A percentile compares a stretch with the other conserved stretches of the same genome.
Conservation (phyloP, 495 filamentous ascomycete species). For the Penicillium parvum region DNA sequence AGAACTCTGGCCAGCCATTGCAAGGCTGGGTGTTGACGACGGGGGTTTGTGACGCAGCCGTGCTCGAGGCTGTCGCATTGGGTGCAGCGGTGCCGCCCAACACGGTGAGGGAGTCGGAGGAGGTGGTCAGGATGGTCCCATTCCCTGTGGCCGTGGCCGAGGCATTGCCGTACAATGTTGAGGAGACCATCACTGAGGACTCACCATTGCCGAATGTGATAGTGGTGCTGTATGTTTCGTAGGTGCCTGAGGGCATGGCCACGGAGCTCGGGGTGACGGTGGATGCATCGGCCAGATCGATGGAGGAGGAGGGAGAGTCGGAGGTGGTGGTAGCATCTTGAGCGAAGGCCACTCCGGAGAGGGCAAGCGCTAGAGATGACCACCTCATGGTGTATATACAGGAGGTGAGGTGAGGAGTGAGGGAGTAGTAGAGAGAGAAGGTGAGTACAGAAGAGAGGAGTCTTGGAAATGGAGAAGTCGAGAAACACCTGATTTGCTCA, state of each 20-base stretch:
- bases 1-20: constrained; percentile 85
- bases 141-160: constrained; percentile 27
- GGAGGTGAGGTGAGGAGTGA: background rate
- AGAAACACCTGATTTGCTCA: too few relatives aligned
- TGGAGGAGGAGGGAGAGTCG: constrained; percentile 12
- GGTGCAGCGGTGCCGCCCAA: constrained; percentile 33
- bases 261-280: constrained; percentile 11
- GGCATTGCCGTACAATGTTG: constrained; percentile 18
- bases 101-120: constrained; percentile 36
- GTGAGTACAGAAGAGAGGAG: background rate
- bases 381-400: constrained; percentile 20
- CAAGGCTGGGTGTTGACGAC: constrained; percentile 74
- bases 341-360: constrained; percentile 13
- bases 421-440: background rate
- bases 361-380: constrained; percentile 12
- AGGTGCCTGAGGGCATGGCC: constrained; percentile 32
- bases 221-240: constrained; percentile 39
- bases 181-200: constrained; percentile 13
- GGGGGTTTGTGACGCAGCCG: constrained; percentile 39
- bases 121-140: constrained; percentile 26
- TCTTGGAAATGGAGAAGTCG: background rate
- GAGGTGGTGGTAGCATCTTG: constrained; percentile 14
- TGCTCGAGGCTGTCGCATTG: constrained; percentile 34
- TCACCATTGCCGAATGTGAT: constrained; percentile 27
- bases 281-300: constrained; percentile 12